Conservation (phyloP, 1,139 yeast genomes). For the Suhomyces panamericanus region DNA sequence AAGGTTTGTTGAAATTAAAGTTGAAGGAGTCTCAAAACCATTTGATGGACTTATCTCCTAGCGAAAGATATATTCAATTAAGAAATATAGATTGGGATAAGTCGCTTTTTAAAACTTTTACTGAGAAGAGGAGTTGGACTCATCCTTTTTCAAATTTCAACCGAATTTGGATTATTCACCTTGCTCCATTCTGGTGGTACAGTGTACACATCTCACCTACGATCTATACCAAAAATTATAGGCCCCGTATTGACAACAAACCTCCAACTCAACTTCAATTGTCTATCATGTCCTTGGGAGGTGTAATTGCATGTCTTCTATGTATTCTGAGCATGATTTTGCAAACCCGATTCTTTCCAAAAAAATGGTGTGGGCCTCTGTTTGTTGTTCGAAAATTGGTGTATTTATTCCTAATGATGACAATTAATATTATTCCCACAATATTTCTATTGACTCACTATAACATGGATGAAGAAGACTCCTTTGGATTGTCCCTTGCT, state of each 20-base stretch:
- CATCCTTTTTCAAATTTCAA: conserved; percentile 45
- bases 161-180: conserved; percentile 63
- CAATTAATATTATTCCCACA: conserved; percentile 60
- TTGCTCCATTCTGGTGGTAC: conserved; percentile 41
- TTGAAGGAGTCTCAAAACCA: conserved; percentile 38
- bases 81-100: conserved; percentile 50
- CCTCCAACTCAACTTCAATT: conserved; percentile 65
- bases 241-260: conserved; percentile 56
- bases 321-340: conserved; percentile 61
- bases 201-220: conserved; percentile 78
- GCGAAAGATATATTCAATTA: conserved; percentile 47
- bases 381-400: conserved; percentile 46
- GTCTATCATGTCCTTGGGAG: conserved; percentile 71
- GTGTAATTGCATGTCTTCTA: conserved; percentile 64
- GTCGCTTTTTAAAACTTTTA: conserved; percentile 68
- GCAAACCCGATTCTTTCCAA: conserved; percentile 68
- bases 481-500: conserved; percentile 38
- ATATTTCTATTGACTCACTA: conserved; percentile 33
- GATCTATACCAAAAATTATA: conserved; percentile 64
- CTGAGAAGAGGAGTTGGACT: conserved; percentile 56
- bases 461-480: conserved; percentile 28
- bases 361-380: conserved; percentile 68
- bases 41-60: conserved; percentile 44
- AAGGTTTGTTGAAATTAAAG: conserved; percentile 54
- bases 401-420: conserved; percentile 42